Percentiles rank a stretch among this genome's conserved stretches.
phyloP scores from a whole-genome alignment of 2,329 filamentous ascomycete genomes.

The Neofusicoccum parvum region DNA sequence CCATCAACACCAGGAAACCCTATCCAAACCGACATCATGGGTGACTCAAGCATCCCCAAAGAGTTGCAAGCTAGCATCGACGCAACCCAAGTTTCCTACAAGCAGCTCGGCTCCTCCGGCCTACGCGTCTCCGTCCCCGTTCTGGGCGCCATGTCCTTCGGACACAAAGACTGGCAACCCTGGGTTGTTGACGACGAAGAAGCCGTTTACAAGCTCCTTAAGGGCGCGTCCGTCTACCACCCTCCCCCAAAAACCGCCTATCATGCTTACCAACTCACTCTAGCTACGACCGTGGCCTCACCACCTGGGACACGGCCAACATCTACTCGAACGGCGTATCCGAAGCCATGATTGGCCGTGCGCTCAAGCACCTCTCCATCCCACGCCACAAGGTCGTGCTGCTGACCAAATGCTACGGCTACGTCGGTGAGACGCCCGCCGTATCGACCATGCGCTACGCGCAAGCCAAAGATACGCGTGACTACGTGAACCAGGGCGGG shows the following conservation, averaged over 20 bases:
- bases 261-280: conserved; percentile 16
- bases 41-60: too few species aligned
- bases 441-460: conserved; percentile 37
- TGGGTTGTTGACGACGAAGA: conserved; percentile 43
- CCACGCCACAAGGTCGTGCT: conserved; percentile 35
- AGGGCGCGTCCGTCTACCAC: not conserved
- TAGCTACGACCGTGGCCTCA: conserved; percentile 46
- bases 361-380: conserved; percentile 31
- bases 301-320: conserved; percentile 36
- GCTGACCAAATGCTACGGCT: conserved; percentile 47
- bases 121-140: conserved; percentile 60
- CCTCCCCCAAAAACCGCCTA: not conserved
- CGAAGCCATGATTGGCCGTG: conserved; percentile 34
- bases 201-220: not conserved
- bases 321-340: conserved; percentile 32
- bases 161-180: conserved; percentile 43
- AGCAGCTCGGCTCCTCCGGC: conserved; percentile 56
- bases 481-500: conserved; percentile 39
- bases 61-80: conserved; percentile 22
- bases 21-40: too few species aligned
- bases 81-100: conserved; percentile 37
- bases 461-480: conserved; percentile 38
- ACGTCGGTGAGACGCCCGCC: conserved; percentile 49
- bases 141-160: conserved; percentile 58
- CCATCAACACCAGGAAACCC: too few species aligned